These are phyloP conservation scores for Aureobasidium subglaciale DNA, from an alignment of 2,329 filamentous ascomycete genomes.

Conservation along the genomic window DNA sequence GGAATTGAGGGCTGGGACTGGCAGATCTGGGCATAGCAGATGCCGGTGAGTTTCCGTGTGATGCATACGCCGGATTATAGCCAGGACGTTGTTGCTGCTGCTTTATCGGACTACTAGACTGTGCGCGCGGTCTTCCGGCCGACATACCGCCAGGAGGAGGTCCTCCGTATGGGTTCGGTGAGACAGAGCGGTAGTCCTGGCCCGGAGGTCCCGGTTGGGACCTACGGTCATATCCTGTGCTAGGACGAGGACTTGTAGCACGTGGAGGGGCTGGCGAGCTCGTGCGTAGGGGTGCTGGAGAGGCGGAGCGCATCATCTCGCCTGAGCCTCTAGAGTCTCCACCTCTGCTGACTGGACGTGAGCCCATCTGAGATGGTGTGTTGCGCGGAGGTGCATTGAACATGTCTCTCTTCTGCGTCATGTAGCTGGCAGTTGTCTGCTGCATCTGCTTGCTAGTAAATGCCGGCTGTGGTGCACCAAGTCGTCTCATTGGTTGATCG, in stretches of 20 bases:
- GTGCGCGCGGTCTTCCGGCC: constrained; percentile 26
- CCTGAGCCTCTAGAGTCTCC: constrained; percentile 33
- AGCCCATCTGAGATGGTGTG: constrained; percentile 29
- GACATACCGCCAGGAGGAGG: constrained; percentile 21
- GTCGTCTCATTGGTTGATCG: constrained; percentile 63
- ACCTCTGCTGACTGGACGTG: constrained; percentile 54
- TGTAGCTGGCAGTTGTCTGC: constrained; percentile 83
- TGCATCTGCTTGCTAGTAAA: constrained; percentile 95
- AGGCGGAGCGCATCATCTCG: constrained; percentile 46
- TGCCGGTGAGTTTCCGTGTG: constrained; percentile 31
- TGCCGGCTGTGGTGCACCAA: constrained; percentile 84
- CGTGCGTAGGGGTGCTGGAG: constrained; percentile 59
- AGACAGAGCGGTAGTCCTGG: constrained; percentile 41
- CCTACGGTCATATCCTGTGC: constrained; percentile 20
- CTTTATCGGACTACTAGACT: constrained; percentile 37
- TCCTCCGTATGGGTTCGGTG: constrained; percentile 57
- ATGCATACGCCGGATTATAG: constrained; percentile 27
- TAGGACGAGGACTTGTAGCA: constrained; percentile 9
- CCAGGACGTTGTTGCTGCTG: constrained; percentile 26
- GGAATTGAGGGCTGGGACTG: constrained; percentile 29
- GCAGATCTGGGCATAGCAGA: constrained; percentile 32
- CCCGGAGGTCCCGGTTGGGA: constrained; percentile 29
- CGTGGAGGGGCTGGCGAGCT: constrained; percentile 37
- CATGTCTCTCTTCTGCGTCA: constrained; percentile 73
- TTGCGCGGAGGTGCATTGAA: constrained; percentile 40